Base-by-base conservation (phyloP, 176 grass and related monocot genomes). In the Eleusine indica region DNA sequence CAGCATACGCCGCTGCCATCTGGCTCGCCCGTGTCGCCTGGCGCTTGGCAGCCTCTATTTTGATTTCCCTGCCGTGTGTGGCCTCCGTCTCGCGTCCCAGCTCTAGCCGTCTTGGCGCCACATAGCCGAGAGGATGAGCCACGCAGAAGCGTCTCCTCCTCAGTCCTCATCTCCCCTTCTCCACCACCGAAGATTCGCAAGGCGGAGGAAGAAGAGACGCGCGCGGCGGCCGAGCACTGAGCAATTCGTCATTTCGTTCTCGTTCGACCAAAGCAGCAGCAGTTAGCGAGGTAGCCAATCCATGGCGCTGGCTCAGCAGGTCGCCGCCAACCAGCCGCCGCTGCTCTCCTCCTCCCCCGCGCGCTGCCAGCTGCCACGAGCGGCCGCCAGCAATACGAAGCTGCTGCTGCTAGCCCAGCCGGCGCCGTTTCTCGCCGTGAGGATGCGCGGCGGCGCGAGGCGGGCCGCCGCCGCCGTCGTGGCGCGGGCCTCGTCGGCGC, bases 331-430 rank as follows among this genome's bases (percentile, higher is more conserved):
- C 84, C 86, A 89, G 71, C 84, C 82, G 75, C 84, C 89, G 61
- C 65, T 91, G 51, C 83, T 87, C 28, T 87, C 94, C 28, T 87
- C 94, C 22, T 89, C 89, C 22, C 82, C 91, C 0, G 44, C 81
- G 28, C 85, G 72, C 35, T 25, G 25, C 25, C 25, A 0, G 25
- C 82, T 87, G 56, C 78, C 80, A 2, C 76, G 62, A 87, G 21
- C 57, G 4, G 78, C 74, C 48, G 78, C 74, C 48, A 28, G 74
- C 48, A 83, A 72, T 14, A 63, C 58, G 29, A 3, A 13, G 35
- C 66, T 57, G 19, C 35, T 57, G 18, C 29, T 80, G 11, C 65
- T 56, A 6, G 48, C 28, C 6, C 43, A 21, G 17, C 18, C 19
- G 56, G 25, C 70, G 22, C 41, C 61, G 25, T 60, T 76, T 37